Conservation (phyloP, 768 basidiomycete genomes). For the Pulveroboletus sp. region DNA sequence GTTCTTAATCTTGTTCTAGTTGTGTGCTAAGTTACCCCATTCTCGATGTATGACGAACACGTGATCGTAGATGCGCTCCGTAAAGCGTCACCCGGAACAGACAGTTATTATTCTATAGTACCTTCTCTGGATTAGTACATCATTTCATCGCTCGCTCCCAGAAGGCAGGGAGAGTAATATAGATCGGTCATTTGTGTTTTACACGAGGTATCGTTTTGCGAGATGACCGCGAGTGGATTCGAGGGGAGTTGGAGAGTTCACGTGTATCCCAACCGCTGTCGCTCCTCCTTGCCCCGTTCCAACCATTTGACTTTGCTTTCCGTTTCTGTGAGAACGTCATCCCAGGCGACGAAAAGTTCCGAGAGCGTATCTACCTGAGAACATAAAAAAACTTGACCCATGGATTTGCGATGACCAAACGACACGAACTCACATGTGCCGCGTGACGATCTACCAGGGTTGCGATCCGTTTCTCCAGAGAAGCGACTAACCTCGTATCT, state of each 20-base stretch:
- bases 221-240: background rate
- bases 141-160: slow-evolving; percentile 7
- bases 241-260: slow-evolving; percentile 10
- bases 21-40: slow-evolving; percentile 17
- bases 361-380: slow-evolving; percentile 72
- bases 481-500: slow-evolving; percentile 50
- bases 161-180: slow-evolving; percentile 16
- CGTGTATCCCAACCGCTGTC: slow-evolving; percentile 57
- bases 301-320: slow-evolving; percentile 55
- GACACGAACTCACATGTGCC: slow-evolving; percentile 49
- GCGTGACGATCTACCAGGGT: slow-evolving; percentile 63
- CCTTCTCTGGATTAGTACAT: slow-evolving; percentile 8
- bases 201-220: slow-evolving; percentile 13
- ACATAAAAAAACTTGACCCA: background rate
- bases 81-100: background rate
- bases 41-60: background rate
- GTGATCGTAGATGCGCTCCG: no score
- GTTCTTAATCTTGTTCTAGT: slow-evolving; percentile 14
- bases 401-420: background rate
- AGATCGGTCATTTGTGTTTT: slow-evolving; percentile 17
- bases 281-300: slow-evolving; percentile 59
- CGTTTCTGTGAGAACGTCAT: slow-evolving; percentile 64
- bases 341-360: slow-evolving; percentile 82
- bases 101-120: slow-evolving; percentile 1
- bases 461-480: slow-evolving; percentile 64